Conservation (phyloP, 164 flowering plant genomes). For the Magnolia officinalis region DNA sequence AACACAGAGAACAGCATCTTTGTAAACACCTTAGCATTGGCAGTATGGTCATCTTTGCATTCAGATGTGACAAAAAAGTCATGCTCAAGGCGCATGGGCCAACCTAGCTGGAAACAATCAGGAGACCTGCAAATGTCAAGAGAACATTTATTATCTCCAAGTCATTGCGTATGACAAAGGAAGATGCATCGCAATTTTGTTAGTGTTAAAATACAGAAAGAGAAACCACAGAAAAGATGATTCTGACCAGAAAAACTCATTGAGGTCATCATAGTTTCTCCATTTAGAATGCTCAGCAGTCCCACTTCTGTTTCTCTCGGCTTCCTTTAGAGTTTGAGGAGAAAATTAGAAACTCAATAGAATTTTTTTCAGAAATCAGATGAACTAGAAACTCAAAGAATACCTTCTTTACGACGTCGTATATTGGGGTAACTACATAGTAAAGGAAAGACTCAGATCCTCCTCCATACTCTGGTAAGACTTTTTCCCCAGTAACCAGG, state of each 20-base stretch:
- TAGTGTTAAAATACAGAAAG: conserved; percentile 3
- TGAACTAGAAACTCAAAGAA: background rate
- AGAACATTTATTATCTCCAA: conserved; percentile 9
- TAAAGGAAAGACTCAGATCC: conserved; percentile 67
- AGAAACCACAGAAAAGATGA: background rate
- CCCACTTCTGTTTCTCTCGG: conserved; percentile 65
- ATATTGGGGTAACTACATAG: conserved; percentile 74
- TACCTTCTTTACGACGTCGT: conserved; percentile 76
- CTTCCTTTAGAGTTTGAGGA: conserved; percentile 56
- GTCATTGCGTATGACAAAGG: background rate
- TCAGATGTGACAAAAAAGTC: conserved; percentile 42
- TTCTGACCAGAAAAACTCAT: conserved; percentile 88
- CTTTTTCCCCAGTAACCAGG: conserved; percentile 49
- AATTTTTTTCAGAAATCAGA: background rate
- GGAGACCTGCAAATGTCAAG: conserved; percentile 44
- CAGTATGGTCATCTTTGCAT: conserved; percentile 14
- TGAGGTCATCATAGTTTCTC: conserved; percentile 98
- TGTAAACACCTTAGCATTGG: conserved; percentile 16
- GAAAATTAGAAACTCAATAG: conserved; percentile 20
- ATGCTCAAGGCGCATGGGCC: conserved; percentile 60
- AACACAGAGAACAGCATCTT: background rate
- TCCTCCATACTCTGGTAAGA: conserved; percentile 70
- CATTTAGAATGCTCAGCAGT: conserved; percentile 80
- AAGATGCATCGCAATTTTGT: conserved; percentile 1
- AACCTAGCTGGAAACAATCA: conserved; percentile 62